Base-by-base conservation (phyloP, 78 protist genomes). In the Cyanophora paradoxa region DNA sequence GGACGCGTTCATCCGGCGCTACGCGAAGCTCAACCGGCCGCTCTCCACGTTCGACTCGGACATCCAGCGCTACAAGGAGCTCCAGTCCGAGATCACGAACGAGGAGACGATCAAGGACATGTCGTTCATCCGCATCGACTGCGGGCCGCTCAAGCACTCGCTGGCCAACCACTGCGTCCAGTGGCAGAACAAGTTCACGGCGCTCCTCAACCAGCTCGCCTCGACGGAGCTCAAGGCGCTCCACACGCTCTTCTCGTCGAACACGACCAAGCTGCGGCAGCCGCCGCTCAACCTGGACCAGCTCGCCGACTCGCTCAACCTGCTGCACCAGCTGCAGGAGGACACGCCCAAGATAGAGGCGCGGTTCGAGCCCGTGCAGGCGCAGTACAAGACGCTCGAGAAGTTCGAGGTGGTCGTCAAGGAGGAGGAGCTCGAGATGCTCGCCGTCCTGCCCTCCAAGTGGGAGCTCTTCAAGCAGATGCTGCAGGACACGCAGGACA, bases 51-150 rank as follows among this genome's bases (percentile, higher is more conserved):
- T 86, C 71, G 86, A 83, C 13, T 36, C 54, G 30, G 86, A 89
- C 69, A 86, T 85, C 24, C 24, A 52, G 30, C 81, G 72, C 19
- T 65, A 77, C 74, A 39, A 77, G 30, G 82, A 85, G 41, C 39
- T 61, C 42, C 68, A 59, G 58, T 16, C 10, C 3, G 42, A 37
- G 56, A 74, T 87, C 28, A 39, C 44, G 13, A 41, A 37, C 20
- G 74, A 59, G 31, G 93, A 89, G 40, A 40, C 83, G 14, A 76
- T 72, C 37, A 31, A 58, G 19, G 41, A 66, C 40, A 44, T 82
- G n/a, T 3, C 10, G 46, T 90, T 87, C 81, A 33, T 90, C 50
- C 68, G 66, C 22, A 46, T 90, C 59, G 92, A 87, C 69, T 76
- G 62, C 72, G 0, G 46, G 16, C 78, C 78, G 44, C 77, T 90